Base-by-base conservation (phyloP, 2,329 filamentous ascomycete genomes). In the Diaporthe longicolla region DNA sequence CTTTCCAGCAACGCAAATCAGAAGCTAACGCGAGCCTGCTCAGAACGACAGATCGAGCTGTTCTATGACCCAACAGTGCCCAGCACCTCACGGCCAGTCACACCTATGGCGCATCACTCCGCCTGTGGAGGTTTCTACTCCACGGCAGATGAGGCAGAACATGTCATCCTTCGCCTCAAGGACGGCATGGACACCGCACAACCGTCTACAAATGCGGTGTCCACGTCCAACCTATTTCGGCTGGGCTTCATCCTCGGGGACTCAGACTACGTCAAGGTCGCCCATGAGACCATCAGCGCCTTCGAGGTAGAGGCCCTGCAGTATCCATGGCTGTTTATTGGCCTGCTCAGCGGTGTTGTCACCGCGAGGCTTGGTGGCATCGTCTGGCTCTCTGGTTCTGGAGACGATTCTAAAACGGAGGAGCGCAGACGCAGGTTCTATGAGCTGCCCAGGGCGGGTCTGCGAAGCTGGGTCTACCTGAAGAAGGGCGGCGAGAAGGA, bases 151-250 rank as follows among this genome's bases (percentile, higher is more conserved):
- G 83, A 88, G 55, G 91, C 92, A 13, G 85, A 91, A 0, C 91
- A 95, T 79, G 89, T 93, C 37, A 92, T 98, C 74, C 90, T 98
- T 75, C 93, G 96, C 32, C 89, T 98, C 66, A 99, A 99, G 84
- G 95, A 97, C 76, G 97, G 95, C 77, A 98, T 98, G 89, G 97
- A 99, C 82, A 94, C 94, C 7, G 93, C 95, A 1, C 93, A 97
- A 75, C 97, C 97, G 0, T 97, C 95, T 0, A 93, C 94, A 69
- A 99, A 99, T 81, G 95, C 94, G 52, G 90, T 96, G 8, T 93
- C 93, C n/a, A 94, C 94, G 0, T 89, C 90, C 21, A 98, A 98
- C 80, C 86, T 98, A n/a, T 93, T 97, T 83, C 92, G 94, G 0
- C 89, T 98, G 5, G 91, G 91, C 17, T 88, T 89, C 8, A 82